Evolutionary conservation across 352 stramenopile genomes (phyloP), one percentile per base, ranked within the genome.

Genomic region (Globisporangium uncinulatum): DNA sequence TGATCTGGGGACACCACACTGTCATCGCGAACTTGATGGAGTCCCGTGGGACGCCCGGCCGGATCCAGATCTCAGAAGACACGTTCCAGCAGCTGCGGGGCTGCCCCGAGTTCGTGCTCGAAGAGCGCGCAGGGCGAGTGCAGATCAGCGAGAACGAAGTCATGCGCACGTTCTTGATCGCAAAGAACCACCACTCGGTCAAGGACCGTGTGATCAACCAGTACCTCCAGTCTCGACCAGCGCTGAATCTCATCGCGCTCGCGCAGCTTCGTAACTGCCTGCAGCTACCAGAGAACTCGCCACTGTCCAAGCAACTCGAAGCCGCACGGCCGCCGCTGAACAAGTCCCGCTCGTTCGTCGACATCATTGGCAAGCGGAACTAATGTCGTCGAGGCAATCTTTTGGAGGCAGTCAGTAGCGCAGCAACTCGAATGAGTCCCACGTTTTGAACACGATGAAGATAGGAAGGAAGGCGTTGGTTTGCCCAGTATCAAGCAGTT

Each of bases 1-100:
- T 94, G 52, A 89, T 89, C 52, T 94, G 82, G 82, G 86, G 83
- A 29, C 75, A 83, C 36, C 83, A 91, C 49, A 92, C 82, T 0
- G 74, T 92, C 13, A 70, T 93, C 11, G 80, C 79, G 20, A 93
- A 94, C 59, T 62, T 85, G 45, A 88, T 95, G 71, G 86, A 95
- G 51, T 86, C 79, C 0, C 66, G 79, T 3, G 79, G 75, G 6
- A 68, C 75, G 1, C 67, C 79, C 1, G 79, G 75, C 0, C 69
- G 69, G 2, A 83, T 89, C 47, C 79, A 89, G 32, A 41, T 89
- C 42, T 89, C 79, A 0, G 79, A 86, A 14, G 66, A 82, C 34
- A 83, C 79, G 39, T 84, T 81, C 47, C 60, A 69, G 41, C 72
- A 86, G 13, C 61, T 89, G n/a, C 68, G 62, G 1, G 19, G 64